A percentile compares a stretch with the other conserved stretches of the same genome.
These are phyloP conservation scores for Berkeleyomyces basicola DNA, from an alignment of 2,329 filamentous ascomycete species.

Conservation along the genomic window DNA sequence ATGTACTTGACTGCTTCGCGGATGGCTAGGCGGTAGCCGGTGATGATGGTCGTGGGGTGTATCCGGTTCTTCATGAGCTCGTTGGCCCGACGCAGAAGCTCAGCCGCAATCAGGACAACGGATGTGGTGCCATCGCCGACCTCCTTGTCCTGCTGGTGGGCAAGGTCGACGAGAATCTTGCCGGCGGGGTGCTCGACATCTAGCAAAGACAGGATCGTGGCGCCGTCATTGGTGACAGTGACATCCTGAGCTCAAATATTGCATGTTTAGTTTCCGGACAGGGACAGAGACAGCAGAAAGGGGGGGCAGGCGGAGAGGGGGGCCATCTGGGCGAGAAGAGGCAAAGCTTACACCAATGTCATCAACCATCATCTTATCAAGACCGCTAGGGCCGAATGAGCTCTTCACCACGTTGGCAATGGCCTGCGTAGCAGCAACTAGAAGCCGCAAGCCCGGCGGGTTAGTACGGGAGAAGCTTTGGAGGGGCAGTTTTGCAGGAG, in stretches of 20 bases:
- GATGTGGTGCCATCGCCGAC: constrained; percentile 97
- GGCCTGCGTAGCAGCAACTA: constrained; percentile 85
- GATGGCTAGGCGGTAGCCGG: constrained; percentile 86
- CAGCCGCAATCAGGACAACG: constrained; percentile 90
- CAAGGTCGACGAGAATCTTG: constrained; percentile 94
- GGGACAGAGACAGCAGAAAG: neutral
- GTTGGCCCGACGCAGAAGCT: constrained; percentile 84
- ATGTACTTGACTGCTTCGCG: constrained; percentile 97
- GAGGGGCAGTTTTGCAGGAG: constrained; percentile 16
- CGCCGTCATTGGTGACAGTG: constrained; percentile 96
- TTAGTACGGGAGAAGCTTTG: constrained; percentile 7
- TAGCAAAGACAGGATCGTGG: constrained; percentile 85
- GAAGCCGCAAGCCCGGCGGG: neutral
- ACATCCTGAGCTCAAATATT: constrained; percentile 49
- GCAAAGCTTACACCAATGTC: constrained; percentile 65
- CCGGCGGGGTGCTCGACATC: constrained; percentile 96
- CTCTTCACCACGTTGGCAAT: constrained; percentile 99
- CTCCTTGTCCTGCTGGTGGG: constrained; percentile 97
- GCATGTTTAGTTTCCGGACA: neutral
- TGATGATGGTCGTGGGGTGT: constrained; percentile 98
- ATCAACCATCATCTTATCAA: constrained; percentile 99
- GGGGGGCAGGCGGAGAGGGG: neutral
- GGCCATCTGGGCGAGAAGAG: neutral
- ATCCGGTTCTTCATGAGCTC: constrained; percentile 99
- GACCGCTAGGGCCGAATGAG: constrained; percentile 88